A percentile compares a stretch with the other conserved stretches of the same genome.
Conservation (phyloP, 495 filamentous ascomycete genomes). For the Penicillium malachiteum region DNA sequence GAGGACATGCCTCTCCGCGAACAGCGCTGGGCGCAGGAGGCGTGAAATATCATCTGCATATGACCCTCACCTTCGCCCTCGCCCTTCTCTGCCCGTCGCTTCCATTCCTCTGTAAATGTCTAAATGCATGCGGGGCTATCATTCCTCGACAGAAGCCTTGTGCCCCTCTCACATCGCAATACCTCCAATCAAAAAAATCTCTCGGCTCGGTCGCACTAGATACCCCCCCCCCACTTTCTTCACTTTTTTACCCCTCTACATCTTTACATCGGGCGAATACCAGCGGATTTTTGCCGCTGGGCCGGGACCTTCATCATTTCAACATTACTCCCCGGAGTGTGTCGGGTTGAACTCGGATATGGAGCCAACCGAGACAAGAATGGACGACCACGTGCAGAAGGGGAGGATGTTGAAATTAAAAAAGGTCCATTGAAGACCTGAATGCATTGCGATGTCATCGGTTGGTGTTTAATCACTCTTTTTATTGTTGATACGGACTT, state of each 20-base stretch:
- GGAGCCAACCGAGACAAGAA: conserved; percentile 6
- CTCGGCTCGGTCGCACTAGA: conserved; percentile 1
- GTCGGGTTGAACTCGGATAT: not conserved
- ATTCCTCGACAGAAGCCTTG: not conserved
- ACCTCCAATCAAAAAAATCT: not conserved
- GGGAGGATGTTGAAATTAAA: conserved; percentile 1
- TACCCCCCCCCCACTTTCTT: conserved; percentile 4
- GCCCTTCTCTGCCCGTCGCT: not conserved
- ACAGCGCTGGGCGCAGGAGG: conserved; percentile 72
- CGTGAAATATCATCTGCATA: conserved; percentile 8
- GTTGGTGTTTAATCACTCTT: conserved; percentile 5
- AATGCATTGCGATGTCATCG: conserved; percentile 8
- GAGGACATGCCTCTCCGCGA: conserved; percentile 73
- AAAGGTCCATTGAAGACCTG: not conserved
- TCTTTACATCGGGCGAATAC: not conserved
- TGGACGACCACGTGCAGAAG: conserved; percentile 11
- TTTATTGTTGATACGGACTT: not conserved
- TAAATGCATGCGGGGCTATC: not conserved
- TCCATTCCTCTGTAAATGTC: not conserved
- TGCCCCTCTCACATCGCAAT: conserved; percentile 6
- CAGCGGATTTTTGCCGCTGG: conserved; percentile 15
- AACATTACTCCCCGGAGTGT: not conserved
- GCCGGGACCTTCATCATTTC: conserved; percentile 5
- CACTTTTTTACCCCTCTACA: conserved; percentile 4
- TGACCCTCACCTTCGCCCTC: not conserved